phyloP scores from a whole-genome alignment of 2,329 filamentous ascomycete genomes.

The Amauroascus niger region DNA sequence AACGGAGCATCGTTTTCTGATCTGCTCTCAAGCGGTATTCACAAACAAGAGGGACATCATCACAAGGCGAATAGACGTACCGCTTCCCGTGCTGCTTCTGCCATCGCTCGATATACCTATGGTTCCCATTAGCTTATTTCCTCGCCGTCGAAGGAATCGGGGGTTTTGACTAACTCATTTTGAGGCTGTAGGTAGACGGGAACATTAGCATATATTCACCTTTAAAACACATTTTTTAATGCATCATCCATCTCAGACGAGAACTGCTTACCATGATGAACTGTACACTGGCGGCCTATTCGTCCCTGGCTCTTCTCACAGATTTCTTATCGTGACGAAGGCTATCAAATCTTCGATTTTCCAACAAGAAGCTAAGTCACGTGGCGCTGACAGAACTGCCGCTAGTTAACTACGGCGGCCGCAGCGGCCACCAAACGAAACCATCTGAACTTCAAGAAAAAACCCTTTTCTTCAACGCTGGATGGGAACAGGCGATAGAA shows the following conservation, averaged over 20 bases:
- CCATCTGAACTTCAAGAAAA: background rate
- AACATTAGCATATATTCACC: constrained; percentile 10
- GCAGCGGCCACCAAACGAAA: constrained; percentile 7
- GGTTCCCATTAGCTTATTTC: background rate
- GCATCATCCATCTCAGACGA: background rate
- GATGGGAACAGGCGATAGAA: background rate
- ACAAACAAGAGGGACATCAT: background rate
- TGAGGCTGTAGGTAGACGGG: constrained; percentile 26
- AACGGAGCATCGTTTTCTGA: too few relatives aligned
- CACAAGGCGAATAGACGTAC: constrained; percentile 15
- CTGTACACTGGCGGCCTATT: background rate
- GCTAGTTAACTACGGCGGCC: constrained; percentile 2
- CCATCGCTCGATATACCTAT: constrained; percentile 63
- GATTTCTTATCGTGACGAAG: constrained; percentile 9
- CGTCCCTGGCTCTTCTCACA: background rate
- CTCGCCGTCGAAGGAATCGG: constrained; percentile 6
- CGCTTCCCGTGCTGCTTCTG: constrained; percentile 53
- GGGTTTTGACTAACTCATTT: constrained; percentile 35
- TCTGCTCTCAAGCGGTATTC: background rate
- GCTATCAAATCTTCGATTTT: constrained; percentile 6
- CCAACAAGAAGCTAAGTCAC: background rate
- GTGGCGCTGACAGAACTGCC: background rate
- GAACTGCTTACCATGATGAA: constrained; percentile 17
- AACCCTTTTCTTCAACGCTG: background rate
- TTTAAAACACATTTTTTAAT: background rate